phyloP scores from a whole-genome alignment of 1,284 basidiomycete species.

The Golubevia sp. region DNA sequence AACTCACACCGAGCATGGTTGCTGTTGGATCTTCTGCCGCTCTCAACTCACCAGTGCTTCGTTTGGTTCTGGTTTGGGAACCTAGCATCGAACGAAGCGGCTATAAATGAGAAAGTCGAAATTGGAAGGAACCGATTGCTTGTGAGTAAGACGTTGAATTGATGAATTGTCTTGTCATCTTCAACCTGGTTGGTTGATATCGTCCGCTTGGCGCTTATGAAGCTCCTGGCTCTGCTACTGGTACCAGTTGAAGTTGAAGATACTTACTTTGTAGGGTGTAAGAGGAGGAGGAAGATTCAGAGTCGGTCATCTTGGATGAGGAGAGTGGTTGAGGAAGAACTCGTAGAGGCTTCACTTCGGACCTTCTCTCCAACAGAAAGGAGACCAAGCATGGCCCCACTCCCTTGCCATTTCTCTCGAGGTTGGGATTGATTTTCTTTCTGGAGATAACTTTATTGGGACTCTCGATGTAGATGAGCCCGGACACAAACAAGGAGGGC shows the following conservation, averaged over 20 bases:
- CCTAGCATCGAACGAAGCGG: slow-evolving; percentile 55
- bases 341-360: no score
- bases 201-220: background rate
- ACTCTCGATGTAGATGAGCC: no score
- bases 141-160: background rate
- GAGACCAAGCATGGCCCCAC: no score
- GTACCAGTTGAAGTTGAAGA: background rate
- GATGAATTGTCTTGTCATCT: background rate
- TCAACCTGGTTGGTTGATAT: background rate
- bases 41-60: slow-evolving; percentile 49
- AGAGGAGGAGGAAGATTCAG: slow-evolving; percentile 21
- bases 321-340: no score
- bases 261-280: slow-evolving; percentile 51
- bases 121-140: background rate
- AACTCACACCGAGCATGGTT: background rate
- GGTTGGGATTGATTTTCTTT: no score
- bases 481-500: no score
- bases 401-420: no score
- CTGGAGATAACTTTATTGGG: no score
- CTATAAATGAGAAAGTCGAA: background rate
- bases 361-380: no score
- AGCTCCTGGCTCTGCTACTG: background rate
- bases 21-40: background rate
- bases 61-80: slow-evolving; percentile 62
- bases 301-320: slow-evolving; percentile 30